Percentiles rank a stretch among this genome's conserved stretches.
phyloP scores from a whole-genome alignment of 1,284 basidiomycete genomes.

The Sporisorium iseilematis-ciliati region DNA sequence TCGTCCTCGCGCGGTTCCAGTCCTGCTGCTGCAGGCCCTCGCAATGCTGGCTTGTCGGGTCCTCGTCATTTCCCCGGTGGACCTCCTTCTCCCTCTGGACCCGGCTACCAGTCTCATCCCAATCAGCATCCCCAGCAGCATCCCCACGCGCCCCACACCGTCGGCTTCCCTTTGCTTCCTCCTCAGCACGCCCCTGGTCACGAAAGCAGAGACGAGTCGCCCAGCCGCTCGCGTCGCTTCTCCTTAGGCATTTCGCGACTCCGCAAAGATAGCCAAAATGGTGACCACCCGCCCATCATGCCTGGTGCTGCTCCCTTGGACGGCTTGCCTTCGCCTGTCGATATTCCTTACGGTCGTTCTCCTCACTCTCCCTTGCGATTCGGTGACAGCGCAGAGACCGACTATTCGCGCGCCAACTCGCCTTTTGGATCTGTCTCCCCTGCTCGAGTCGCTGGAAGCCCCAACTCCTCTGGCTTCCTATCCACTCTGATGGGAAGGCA shows the following conservation, averaged over 20 bases:
- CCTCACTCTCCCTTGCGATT: conserved; percentile 30
- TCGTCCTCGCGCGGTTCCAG: conserved; percentile 16
- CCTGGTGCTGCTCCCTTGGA: conserved; percentile 38
- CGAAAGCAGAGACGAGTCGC: conserved; percentile 22
- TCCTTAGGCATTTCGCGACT: conserved; percentile 31
- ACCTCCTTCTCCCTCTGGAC: conserved; percentile 11
- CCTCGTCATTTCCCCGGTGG: conserved; percentile 38
- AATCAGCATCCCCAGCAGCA: conserved; percentile 8
- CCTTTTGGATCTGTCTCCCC: conserved; percentile 55
- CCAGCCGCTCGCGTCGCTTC: conserved; percentile 33
- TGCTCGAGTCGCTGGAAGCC: conserved; percentile 19
- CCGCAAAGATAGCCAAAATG: conserved; percentile 22
- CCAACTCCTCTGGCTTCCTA: conserved; percentile 44
- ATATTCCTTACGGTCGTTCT: conserved; percentile 44
- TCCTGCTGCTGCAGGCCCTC: conserved; percentile 16
- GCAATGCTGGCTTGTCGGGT: conserved; percentile 23
- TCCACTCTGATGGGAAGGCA: conserved; percentile 24
- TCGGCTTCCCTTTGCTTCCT: conserved; percentile 24
- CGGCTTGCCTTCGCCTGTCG: conserved; percentile 50
- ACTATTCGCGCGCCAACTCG: conserved; percentile 47
- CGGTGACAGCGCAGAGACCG: conserved; percentile 32
- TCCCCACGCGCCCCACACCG: conserved; percentile 7
- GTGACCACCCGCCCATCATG: conserved; percentile 1
- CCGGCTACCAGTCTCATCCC: conserved; percentile 9
- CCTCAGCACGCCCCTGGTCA: conserved; percentile 15